Conservation (phyloP, 306 rosid genomes). For the Quercus rubra region DNA sequence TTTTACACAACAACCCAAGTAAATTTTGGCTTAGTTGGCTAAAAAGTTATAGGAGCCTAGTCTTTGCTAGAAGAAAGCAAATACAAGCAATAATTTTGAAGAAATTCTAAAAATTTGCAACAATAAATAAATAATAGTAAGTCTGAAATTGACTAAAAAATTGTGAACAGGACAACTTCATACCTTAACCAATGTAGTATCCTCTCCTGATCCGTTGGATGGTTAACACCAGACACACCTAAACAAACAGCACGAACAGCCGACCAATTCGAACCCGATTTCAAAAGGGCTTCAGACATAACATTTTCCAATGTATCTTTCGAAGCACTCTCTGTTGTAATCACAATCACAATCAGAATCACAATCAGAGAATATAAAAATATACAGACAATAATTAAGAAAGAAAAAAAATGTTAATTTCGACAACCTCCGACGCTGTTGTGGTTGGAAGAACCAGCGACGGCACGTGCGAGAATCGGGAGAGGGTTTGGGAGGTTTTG, state of each 20-base stretch:
- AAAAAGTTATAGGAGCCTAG: not conserved
- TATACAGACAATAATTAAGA: not conserved
- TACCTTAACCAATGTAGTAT: constrained; percentile 80
- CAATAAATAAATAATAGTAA: not conserved
- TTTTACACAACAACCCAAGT: too few relatives aligned
- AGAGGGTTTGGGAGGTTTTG: constrained; percentile 43
- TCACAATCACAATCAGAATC: not conserved
- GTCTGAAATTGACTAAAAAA: not conserved
- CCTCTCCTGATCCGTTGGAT: constrained; percentile 82
- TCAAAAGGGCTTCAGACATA: constrained; percentile 80
- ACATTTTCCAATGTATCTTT: constrained; percentile 85
- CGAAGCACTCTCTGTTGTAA: constrained; percentile 71
- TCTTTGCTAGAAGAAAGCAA: not conserved
- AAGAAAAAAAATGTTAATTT: too few relatives aligned
- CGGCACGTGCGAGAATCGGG: constrained; percentile 73
- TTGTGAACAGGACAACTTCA: too few relatives aligned
- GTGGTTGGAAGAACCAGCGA: constrained; percentile 93
- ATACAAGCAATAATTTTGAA: not conserved
- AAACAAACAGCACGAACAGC: constrained; percentile 89
- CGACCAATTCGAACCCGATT: constrained; percentile 72
- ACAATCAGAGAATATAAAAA: constrained; percentile 22
- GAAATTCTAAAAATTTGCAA: not conserved
- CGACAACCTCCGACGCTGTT: constrained; percentile 82
- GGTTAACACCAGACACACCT: constrained; percentile 92
- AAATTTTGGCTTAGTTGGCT: too few relatives aligned